Conservation (phyloP, 257 asterid genomes). For the Nicotiana benthamiana region DNA sequence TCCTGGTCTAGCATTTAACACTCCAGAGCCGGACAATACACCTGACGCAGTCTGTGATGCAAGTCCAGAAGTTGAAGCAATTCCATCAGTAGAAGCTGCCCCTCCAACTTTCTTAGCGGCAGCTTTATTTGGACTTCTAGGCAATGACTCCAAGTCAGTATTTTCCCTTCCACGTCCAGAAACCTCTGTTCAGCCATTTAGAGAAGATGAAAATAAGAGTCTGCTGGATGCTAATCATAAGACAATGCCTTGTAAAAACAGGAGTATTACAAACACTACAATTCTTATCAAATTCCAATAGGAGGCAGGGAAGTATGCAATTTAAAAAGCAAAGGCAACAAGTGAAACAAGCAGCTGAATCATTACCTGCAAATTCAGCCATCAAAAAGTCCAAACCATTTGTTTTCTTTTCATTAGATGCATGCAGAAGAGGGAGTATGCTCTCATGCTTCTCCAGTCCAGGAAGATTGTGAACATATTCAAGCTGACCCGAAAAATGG, state of each 20-base stretch:
- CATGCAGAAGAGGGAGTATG: conserved; percentile 44
- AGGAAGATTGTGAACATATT: conserved; percentile 81
- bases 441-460: conserved; percentile 85
- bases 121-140: conserved; percentile 63
- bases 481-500: conserved; percentile 95
- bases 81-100: conserved; percentile 44
- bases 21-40: conserved; percentile 95
- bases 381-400: conserved; percentile 87
- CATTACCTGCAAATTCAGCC: conserved; percentile 95
- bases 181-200: conserved; percentile 53
- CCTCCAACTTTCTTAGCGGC: conserved; percentile 60
- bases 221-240: not conserved
- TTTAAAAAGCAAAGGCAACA: not conserved
- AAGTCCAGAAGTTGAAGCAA: conserved; percentile 51
- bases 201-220: not conserved
- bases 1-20: conserved; percentile 91
- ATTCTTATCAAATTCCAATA: not conserved
- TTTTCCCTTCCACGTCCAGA: conserved; percentile 82
- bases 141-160: conserved; percentile 54
- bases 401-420: conserved; percentile 51
- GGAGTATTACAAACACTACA: not conserved
- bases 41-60: conserved; percentile 88
- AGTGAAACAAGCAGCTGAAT: not conserved
- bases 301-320: not conserved
- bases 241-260: conserved; percentile 1